These are phyloP conservation scores for Hypoxylon trugodes DNA, from an alignment of 495 filamentous ascomycete genomes.

Conservation along the genomic window DNA sequence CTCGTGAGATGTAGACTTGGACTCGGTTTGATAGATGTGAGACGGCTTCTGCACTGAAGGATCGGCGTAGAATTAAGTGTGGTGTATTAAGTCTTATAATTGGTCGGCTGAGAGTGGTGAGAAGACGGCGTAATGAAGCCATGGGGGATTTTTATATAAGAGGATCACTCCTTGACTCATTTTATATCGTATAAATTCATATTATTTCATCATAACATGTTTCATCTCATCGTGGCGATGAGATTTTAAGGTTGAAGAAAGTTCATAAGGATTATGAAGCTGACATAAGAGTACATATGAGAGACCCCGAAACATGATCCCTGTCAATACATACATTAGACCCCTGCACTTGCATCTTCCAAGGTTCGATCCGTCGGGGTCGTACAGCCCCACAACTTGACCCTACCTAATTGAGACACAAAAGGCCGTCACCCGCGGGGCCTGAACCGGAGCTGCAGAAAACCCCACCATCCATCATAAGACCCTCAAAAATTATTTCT, in stretches of 20 bases:
- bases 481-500: constrained; percentile 7
- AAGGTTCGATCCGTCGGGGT: too few species aligned
- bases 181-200: neutral
- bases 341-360: neutral
- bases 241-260: too few species aligned
- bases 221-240: neutral
- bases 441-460: constrained; percentile 5
- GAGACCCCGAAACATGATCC: neutral
- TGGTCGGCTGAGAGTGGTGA: constrained; percentile 7
- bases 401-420: constrained; percentile 22
- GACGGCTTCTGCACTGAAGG: constrained; percentile 35
- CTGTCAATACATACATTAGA: neutral
- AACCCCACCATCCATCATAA: constrained; percentile 22
- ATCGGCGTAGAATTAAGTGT: constrained; percentile 6
- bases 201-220: neutral
- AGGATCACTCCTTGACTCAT: neutral
- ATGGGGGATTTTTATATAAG: constrained; percentile 6
- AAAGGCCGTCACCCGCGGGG: constrained; percentile 20
- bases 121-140: constrained; percentile 31
- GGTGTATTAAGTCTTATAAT: constrained; percentile 3
- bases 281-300: constrained; percentile 1
- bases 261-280: neutral
- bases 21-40: constrained; percentile 40
- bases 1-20: constrained; percentile 80
- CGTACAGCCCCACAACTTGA: too few species aligned